Base-by-base conservation (phyloP, 1,284 basidiomycete species). In the Malassezia arunalokei region DNA sequence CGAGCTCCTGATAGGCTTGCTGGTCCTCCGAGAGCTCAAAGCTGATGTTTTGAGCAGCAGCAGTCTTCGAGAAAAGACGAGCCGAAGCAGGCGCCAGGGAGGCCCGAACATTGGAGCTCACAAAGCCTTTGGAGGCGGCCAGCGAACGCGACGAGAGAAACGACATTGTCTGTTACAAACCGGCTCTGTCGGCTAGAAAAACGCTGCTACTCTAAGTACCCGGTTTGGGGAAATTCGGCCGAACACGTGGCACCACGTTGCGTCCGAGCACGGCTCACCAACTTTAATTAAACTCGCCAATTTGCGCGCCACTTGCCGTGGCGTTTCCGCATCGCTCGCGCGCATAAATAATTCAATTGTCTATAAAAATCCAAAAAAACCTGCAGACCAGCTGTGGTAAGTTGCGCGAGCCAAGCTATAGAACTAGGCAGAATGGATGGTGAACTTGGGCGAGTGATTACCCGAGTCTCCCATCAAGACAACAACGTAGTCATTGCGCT, bases 1-100 rank as follows among this genome's bases (percentile, higher is more conserved):
- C 78, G 4, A 80, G 73, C 14, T 79, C 68, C 51, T 68, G 70
- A 57, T 73, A 73, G 1, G 66, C 68, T 40, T 71, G 71, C 56
- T 75, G 74, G 44, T 75, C 74, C 50, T 75, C 74, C 51, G 58
- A 67, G 39, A 74, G 62, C 14, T 60, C 64, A 40, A 74, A 75
- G 62, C 49, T 54, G 8, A 59, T 24, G 17, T 42, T 28, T 15
- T 43, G 28, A 9, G 52, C 47, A 29, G 40, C 24, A 5, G 47
- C 47, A 17, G 47, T 33, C 41, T 49, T 40, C 28, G 52, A 54
- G 33, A 54, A 54, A 8, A 54, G 42, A 15, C 52, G 52, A 28
- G 15, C 27, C 5, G 52, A 24, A 15, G 51, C 51, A 15, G 51
- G 51, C 3, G 43, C 40, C 8, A 33, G 12, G 30, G 28, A 15